Base-by-base conservation (phyloP, 495 filamentous ascomycete species). In the Penicillium psychrofluorescens region DNA sequence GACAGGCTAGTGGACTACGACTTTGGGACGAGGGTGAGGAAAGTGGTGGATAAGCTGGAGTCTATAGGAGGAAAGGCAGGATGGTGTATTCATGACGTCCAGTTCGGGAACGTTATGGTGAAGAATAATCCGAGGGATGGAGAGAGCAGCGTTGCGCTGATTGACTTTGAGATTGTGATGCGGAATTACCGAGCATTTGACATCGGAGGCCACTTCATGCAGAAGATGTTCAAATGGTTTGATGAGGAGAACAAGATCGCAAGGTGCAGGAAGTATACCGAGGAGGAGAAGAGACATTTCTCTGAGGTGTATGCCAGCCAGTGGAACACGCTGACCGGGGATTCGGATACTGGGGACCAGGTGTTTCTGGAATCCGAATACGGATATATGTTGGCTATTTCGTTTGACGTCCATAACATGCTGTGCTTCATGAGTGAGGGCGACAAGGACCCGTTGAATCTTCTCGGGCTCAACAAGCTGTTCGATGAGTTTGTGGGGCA, bases 181-280 rank as follows among this genome's bases (percentile, higher is more conserved):
- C 51, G 38, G 29, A 63, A 63, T 16, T 63, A 56, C 40, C 55
- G 60, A 45, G 60, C 58, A 2, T 59, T 63, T 39, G 60, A 63
- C 22, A 56, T 63, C 12, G 60, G 60, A 27, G 60, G 60, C 30
- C 60, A 63, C 38, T 63, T 63, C 32, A 53, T 63, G 60, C 60
- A 63, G 33, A 63, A 63, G 46, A 59, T 61, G 52, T 63, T 63
- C 50, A 53, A 56, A 22, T 63, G 60, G 60, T 61, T 61, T 46
- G 58, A 61, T 14, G 45, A 59, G 15, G 58, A 61, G 40, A 55
- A 31, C 47, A 61, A 43, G 38, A 59, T 61, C 11, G 60, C 55
- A 1, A 35, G 45, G 10, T 63, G 60, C 45, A 46, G 58, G 38
- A 44, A 45, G 33, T 63, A 63, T 27, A 53, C 55, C 0, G 58